Conservation (phyloP, 225 moss, liverwort and hornwort genomes). For the Pleurozium schreberi region DNA sequence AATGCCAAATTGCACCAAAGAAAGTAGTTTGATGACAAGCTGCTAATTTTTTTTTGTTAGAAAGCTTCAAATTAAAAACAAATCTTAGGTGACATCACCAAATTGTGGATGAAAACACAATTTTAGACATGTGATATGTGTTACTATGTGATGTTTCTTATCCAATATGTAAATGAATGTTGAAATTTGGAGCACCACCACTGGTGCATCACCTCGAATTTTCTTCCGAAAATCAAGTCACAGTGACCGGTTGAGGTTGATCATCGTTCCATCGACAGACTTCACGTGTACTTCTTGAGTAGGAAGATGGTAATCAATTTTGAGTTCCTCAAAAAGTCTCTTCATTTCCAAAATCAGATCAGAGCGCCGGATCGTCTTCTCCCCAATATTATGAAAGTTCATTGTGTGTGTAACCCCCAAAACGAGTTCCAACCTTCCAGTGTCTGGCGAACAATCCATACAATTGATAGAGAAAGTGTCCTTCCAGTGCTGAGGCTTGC, state of each 20-base stretch:
- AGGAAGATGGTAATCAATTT: conserved; percentile 52
- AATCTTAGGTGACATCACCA: too few species aligned
- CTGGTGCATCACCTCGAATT: neutral
- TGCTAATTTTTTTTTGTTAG: too few species aligned
- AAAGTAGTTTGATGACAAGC: too few species aligned
- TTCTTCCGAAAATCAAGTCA: neutral
- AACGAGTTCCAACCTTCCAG: conserved; percentile 45
- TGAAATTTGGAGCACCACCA: too few species aligned
- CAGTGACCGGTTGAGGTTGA: conserved; percentile 14
- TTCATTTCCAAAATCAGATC: conserved; percentile 63
- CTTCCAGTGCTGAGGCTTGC: conserved; percentile 62
- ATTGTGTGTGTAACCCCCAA: conserved; percentile 70
- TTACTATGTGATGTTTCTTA: too few species aligned
- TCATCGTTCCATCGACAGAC: conserved; percentile 25
- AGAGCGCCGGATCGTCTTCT: conserved; percentile 52
- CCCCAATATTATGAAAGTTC: conserved; percentile 77
- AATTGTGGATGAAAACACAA: too few species aligned
- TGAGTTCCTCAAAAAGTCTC: conserved; percentile 39
- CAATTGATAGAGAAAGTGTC: conserved; percentile 27
- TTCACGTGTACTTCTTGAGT: conserved; percentile 55
- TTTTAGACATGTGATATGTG: too few species aligned
- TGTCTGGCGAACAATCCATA: conserved; percentile 51
- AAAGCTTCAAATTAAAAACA: too few species aligned
- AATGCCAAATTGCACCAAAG: too few species aligned
- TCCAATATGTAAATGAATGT: too few species aligned